Evolutionary conservation across 441 rosid species (phyloP).

Genomic region (Dalechampia spathulata): DNA sequence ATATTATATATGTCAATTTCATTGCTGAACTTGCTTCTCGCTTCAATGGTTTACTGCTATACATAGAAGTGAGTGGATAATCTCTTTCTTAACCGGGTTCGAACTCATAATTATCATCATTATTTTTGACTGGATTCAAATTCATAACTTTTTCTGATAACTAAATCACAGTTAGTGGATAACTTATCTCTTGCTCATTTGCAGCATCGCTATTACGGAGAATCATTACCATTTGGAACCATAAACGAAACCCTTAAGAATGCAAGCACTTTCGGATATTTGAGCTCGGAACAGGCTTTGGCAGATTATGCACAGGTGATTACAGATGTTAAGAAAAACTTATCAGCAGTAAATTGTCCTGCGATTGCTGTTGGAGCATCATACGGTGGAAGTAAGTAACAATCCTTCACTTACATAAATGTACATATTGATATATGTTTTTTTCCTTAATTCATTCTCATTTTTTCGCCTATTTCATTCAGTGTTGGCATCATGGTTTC

Average conservation of each 20-base stretch:
- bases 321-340: slow-evolving; percentile 60
- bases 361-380: slow-evolving; percentile 90
- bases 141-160: too few species aligned
- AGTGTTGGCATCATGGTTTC: slow-evolving; percentile 98
- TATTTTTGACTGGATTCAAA: too few species aligned
- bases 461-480: slow-evolving; percentile 9
- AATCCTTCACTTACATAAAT: too few species aligned
- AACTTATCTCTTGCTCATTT: not conserved
- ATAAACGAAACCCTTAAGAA: slow-evolving; percentile 60
- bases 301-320: slow-evolving; percentile 74
- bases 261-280: slow-evolving; percentile 52
- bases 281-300: slow-evolving; percentile 85
- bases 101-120: too few species aligned
- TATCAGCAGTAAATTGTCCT: slow-evolving; percentile 71
- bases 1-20: slow-evolving; percentile 71
- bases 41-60: slow-evolving; percentile 40
- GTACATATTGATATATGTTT: too few species aligned
- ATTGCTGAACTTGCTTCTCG: slow-evolving; percentile 78
- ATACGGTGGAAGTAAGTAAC: slow-evolving; percentile 80
- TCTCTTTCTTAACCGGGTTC: too few species aligned
- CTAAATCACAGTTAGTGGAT: too few species aligned
- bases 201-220: slow-evolving; percentile 87
- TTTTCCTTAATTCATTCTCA: not conserved
- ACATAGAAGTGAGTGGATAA: too few species aligned
- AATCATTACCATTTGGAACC: slow-evolving; percentile 77